phyloP scores from a whole-genome alignment of 192 early-diverging fungal genomes.

The Umbelopsis sp. region DNA sequence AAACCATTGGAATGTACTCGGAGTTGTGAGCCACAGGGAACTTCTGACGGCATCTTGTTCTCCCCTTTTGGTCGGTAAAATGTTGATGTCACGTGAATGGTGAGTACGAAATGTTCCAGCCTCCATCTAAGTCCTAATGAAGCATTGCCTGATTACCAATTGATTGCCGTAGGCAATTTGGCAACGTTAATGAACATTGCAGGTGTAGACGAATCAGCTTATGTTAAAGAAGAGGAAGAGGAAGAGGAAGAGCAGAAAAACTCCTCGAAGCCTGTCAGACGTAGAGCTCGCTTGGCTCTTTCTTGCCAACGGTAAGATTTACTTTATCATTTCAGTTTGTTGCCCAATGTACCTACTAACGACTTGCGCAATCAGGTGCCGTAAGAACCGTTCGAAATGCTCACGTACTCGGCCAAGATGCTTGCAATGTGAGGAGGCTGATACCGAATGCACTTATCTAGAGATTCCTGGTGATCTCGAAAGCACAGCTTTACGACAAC shows the following conservation, averaged over 20 bases:
- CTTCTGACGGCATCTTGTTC: background rate
- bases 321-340: background rate
- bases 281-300: constrained; percentile 12
- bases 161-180: too few species aligned
- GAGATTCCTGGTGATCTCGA: constrained; percentile 39
- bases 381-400: constrained; percentile 38
- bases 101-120: too few species aligned
- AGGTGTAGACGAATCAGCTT: background rate
- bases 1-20: constrained; percentile 28
- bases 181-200: background rate
- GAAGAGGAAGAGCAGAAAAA: background rate
- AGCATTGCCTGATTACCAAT: too few species aligned
- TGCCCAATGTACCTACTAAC: background rate
- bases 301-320: constrained; percentile 2
- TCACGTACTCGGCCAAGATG: constrained; percentile 33
- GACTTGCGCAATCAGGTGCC: constrained; percentile 15
- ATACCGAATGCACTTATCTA: constrained; percentile 30
- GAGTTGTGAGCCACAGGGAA: background rate
- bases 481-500: constrained; percentile 38
- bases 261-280: constrained; percentile 4
- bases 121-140: too few species aligned
- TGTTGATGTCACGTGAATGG: too few species aligned
- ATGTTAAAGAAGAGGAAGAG: constrained; percentile 7
- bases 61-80: background rate
- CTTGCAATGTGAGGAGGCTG: constrained; percentile 28